phyloP scores from a whole-genome alignment of 2,329 filamentous ascomycete genomes.

The Falciphora oryzae region DNA sequence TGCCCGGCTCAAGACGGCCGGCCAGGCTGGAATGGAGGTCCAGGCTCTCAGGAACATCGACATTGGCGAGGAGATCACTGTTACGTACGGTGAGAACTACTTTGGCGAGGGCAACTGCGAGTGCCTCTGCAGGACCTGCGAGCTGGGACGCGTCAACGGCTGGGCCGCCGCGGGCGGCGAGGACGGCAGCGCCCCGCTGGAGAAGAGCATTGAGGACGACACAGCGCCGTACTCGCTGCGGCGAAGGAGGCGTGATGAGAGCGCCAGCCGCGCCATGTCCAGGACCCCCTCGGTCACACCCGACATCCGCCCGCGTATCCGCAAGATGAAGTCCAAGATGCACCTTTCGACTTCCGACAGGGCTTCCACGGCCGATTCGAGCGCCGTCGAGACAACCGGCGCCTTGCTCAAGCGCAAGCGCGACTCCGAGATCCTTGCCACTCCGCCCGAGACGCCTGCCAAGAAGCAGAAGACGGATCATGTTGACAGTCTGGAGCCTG shows the following conservation, averaged over 20 bases:
- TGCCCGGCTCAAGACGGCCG: slow-evolving; percentile 76
- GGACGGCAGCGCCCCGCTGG: slow-evolving; percentile 38
- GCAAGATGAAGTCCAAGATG: slow-evolving; percentile 28
- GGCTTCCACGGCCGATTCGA: slow-evolving; percentile 29
- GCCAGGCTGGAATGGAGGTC: slow-evolving; percentile 84
- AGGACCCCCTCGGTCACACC: slow-evolving; percentile 53
- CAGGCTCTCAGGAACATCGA: slow-evolving; percentile 77
- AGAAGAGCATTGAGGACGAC: slow-evolving; percentile 49
- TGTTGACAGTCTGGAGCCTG: background rate
- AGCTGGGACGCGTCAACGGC: slow-evolving; percentile 68
- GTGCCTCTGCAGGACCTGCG: slow-evolving; percentile 86
- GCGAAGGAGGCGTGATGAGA: slow-evolving; percentile 45
- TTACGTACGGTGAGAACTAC: slow-evolving; percentile 92
- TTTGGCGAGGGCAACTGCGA: slow-evolving; percentile 95
- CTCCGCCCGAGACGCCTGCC: slow-evolving; percentile 49
- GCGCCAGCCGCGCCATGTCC: slow-evolving; percentile 37
- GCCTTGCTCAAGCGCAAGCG: slow-evolving; percentile 35
- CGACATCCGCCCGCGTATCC: slow-evolving; percentile 46
- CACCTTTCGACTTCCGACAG: slow-evolving; percentile 11
- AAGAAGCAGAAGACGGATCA: slow-evolving; percentile 40
- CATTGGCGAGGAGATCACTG: slow-evolving; percentile 89
- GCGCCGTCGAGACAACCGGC: slow-evolving; percentile 17
- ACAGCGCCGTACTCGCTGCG: slow-evolving; percentile 51
- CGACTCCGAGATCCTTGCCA: slow-evolving; percentile 38
- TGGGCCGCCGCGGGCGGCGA: slow-evolving; percentile 57